Conservation (phyloP, 2,329 filamentous ascomycete genomes). For the Colletotrichum tabaci region DNA sequence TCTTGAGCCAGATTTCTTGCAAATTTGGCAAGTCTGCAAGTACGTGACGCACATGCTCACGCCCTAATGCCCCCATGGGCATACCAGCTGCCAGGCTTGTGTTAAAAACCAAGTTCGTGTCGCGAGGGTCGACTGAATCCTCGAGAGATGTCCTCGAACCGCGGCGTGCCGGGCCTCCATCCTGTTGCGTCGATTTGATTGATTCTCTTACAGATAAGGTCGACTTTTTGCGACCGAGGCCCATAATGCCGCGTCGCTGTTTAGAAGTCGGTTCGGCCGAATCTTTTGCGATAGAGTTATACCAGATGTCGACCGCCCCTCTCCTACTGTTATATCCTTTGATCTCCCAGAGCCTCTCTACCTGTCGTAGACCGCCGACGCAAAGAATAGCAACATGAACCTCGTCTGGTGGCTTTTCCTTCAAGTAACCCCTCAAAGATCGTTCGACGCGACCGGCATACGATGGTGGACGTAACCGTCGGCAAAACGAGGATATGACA, state of each 20-base stretch:
- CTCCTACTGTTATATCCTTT: conserved; percentile 75
- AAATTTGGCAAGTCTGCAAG: conserved; percentile 70
- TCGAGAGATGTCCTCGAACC: conserved; percentile 26
- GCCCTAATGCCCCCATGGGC: conserved; percentile 70
- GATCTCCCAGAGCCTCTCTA: conserved; percentile 76
- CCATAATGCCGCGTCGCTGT: conserved; percentile 66
- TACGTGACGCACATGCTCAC: conserved; percentile 65
- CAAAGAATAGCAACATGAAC: conserved; percentile 73
- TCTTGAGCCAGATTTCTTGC: conserved; percentile 74
- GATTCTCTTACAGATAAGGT: conserved; percentile 54
- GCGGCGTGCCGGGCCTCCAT: conserved; percentile 27
- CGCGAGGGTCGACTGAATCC: conserved; percentile 8
- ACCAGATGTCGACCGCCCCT: conserved; percentile 73
- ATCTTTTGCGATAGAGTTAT: conserved; percentile 65
- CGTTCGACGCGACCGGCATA: conserved; percentile 76
- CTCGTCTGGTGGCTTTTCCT: conserved; percentile 74
- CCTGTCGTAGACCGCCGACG: conserved; percentile 73
- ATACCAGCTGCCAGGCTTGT: conserved; percentile 74
- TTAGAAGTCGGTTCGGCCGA: conserved; percentile 60
- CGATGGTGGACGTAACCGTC: conserved; percentile 73
- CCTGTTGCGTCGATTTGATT: conserved; percentile 40
- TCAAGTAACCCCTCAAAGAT: conserved; percentile 74
- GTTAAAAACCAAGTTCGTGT: conserved; percentile 62
- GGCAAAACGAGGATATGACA: conserved; percentile 75
- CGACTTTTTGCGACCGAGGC: conserved; percentile 72